phyloP scores from a whole-genome alignment of 306 rosid genomes.

The Hippophae tibetana region DNA sequence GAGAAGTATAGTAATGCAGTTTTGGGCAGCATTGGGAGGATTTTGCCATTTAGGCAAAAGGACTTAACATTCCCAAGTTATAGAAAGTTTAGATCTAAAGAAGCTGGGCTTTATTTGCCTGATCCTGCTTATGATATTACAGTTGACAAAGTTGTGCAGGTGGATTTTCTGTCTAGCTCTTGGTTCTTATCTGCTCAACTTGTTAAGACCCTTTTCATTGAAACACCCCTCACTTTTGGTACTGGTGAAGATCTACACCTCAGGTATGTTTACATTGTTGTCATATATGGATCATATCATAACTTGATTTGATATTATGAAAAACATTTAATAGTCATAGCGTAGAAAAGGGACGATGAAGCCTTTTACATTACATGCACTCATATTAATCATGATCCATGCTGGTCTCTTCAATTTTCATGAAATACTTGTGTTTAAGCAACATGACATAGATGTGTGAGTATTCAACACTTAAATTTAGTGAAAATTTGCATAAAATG shows the following conservation, averaged over 20 bases:
- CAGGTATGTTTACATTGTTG: conserved; percentile 33
- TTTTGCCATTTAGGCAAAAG: conserved; percentile 85
- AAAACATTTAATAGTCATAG: too few relatives aligned
- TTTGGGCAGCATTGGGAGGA: conserved; percentile 89
- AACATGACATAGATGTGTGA: too few relatives aligned
- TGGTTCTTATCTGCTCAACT: conserved; percentile 86
- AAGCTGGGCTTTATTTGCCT: conserved; percentile 90
- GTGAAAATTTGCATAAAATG: too few relatives aligned
- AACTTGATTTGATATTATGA: background rate
- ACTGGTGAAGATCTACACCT: conserved; percentile 98
- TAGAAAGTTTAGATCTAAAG: conserved; percentile 79
- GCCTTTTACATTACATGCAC: too few relatives aligned
- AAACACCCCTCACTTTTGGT: conserved; percentile 82
- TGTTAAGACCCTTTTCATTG: conserved; percentile 72
- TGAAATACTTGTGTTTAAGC: too few relatives aligned
- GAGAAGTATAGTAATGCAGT: conserved; percentile 74
- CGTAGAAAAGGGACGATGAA: too few relatives aligned
- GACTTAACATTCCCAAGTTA: conserved; percentile 91
- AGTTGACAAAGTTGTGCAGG: conserved; percentile 81
- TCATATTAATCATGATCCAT: too few relatives aligned
- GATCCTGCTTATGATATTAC: conserved; percentile 95
- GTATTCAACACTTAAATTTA: too few relatives aligned
- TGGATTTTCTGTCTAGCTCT: conserved; percentile 90
- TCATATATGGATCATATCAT: background rate
- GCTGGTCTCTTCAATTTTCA: too few relatives aligned